Base-by-base conservation (phyloP, 257 asterid genomes). In the Echites panduratus region DNA sequence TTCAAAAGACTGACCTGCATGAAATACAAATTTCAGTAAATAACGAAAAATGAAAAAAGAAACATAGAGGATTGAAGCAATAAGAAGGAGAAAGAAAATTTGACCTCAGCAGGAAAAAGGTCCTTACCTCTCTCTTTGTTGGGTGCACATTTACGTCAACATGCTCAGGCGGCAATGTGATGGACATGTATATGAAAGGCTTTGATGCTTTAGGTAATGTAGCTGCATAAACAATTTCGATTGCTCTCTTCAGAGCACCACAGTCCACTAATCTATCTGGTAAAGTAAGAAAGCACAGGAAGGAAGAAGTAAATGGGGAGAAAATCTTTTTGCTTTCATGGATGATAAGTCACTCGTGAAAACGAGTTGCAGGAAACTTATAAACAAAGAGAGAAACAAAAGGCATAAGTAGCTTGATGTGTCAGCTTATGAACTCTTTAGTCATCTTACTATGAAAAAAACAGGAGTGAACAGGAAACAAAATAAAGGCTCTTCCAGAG, bases 81-180 rank as follows among this genome's bases (percentile, higher is more conserved):
- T 32, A 35, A 43, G 26, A 17, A 44, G 45, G 40, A 56, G 5
- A 27, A 49, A 69, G n/a, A 54, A 20, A n/a, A 20, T 20, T 20
- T 20, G 61, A 56, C 2, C 1, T 22, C 62, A 56, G 9, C 14
- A 69, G 24, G 64, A 44, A 45, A 66, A 75, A 52, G 69, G 48
- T 17, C 7, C 63, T n/a, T 75, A 94, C 99, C 98, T 94, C 99
- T 89, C 89, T 88, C 87, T 94, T 94, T 68, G 99, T 91, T 50
- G 99, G 99, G 85, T 91, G 99, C 54, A 94, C 82, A 82, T 94
- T 94, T 70, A 90, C 95, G 83, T 94, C 99, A 86, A 94, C 84
- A 79, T 94, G 93, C 85, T 94, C 97, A 50, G 96, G 86, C 48
- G 98, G 99, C 86, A 94, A 78, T 44, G 82, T 78, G 82, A 91